Evolutionary conservation across 305 asterid genomes (phyloP).

Genomic region (Petunia hybrid): DNA sequence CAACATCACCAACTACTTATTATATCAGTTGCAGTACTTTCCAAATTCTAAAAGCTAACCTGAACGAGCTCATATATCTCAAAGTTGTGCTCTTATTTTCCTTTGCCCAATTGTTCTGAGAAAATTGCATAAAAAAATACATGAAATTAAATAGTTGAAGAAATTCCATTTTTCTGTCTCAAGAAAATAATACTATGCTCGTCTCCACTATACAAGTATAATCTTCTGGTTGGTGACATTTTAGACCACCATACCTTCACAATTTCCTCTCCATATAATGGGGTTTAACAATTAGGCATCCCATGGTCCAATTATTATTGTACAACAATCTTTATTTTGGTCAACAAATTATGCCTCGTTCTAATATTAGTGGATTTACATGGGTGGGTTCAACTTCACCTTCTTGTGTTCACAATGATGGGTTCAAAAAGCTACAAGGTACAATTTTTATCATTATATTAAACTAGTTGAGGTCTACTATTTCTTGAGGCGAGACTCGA

Average conservation of each 20-base stretch:
- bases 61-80: too few species aligned
- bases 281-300: neutral
- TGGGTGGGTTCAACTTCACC: neutral
- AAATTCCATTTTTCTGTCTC: too few species aligned
- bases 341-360: conserved; percentile 26
- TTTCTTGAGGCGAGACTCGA: neutral
- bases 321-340: conserved; percentile 24
- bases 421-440: conserved; percentile 16
- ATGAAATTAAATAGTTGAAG: too few species aligned
- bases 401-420: conserved; percentile 12
- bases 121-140: too few species aligned
- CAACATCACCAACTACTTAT: too few species aligned
- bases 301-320: conserved; percentile 1
- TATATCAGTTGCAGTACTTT: too few species aligned
- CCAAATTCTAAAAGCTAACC: too few species aligned
- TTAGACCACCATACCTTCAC: neutral
- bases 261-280: neutral
- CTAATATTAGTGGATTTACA: conserved; percentile 24
- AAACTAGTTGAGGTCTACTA: neutral
- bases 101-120: too few species aligned
- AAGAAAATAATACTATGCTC: too few species aligned
- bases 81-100: too few species aligned
- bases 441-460: neutral
- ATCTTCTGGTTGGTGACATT: neutral
- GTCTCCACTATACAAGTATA: too few species aligned